phyloP scores from a whole-genome alignment of 2,329 filamentous ascomycete species.

The Fusarium scirpi region DNA sequence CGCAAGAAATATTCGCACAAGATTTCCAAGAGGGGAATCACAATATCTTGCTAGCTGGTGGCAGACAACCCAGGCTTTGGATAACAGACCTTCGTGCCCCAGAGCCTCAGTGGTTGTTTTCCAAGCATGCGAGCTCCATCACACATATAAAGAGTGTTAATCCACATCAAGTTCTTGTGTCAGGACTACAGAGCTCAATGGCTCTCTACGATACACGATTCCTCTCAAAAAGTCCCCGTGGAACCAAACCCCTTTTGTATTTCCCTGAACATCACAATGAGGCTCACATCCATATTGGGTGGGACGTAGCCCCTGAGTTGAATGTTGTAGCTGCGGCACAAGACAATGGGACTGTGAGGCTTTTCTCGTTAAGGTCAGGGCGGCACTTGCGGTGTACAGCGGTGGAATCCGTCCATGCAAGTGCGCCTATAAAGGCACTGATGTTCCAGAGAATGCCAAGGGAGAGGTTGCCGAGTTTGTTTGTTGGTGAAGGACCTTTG shows the following conservation, averaged over 20 bases:
- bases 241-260: constrained; percentile 55
- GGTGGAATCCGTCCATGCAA: constrained; percentile 41
- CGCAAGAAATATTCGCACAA: constrained; percentile 60
- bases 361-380: constrained; percentile 65
- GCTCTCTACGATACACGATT: constrained; percentile 69
- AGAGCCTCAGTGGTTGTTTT: constrained; percentile 49
- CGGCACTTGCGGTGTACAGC: constrained; percentile 49
- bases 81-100: constrained; percentile 59
- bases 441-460: constrained; percentile 60
- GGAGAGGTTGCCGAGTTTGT: constrained; percentile 61
- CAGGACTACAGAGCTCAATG: constrained; percentile 63
- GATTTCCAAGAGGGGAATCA: constrained; percentile 60
- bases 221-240: constrained; percentile 32
- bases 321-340: constrained; percentile 67
- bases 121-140: constrained; percentile 56
- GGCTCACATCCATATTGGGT: constrained; percentile 61
- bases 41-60: constrained; percentile 63
- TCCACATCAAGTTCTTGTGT: constrained; percentile 63
- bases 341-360: constrained; percentile 59
- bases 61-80: constrained; percentile 61
- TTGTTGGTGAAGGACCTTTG: constrained; percentile 54
- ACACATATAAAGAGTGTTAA: constrained; percentile 64
- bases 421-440: constrained; percentile 56
- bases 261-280: constrained; percentile 66
- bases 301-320: constrained; percentile 61